These are phyloP conservation scores for Diospyros lotus DNA, from an alignment of 148 eudicot genomes.

Conservation along the genomic window DNA sequence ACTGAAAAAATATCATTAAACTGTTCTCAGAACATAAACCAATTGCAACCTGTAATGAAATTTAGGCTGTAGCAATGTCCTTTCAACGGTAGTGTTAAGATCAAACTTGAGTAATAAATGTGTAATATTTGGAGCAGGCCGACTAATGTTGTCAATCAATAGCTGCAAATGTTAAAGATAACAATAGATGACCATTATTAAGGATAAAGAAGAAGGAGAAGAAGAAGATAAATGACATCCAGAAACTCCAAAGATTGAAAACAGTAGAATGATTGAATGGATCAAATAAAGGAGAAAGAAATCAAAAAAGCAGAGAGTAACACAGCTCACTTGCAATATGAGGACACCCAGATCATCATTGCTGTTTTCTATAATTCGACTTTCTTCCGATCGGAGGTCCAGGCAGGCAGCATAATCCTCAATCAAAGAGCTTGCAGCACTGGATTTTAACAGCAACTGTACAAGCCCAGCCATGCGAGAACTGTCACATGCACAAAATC, in stretches of 20 bases:
- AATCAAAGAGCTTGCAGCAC: conserved; percentile 68
- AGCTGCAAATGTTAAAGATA: conserved; percentile 48
- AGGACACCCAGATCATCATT: conserved; percentile 86
- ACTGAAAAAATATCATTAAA: not conserved
- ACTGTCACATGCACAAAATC: conserved; percentile 36
- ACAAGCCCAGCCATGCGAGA: conserved; percentile 89
- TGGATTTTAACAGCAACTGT: conserved; percentile 68
- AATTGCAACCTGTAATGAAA: conserved; percentile 77
- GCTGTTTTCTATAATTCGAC: conserved; percentile 69
- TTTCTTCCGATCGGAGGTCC: conserved; percentile 84
- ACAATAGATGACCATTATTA: not conserved
- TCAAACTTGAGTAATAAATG: conserved; percentile 93
- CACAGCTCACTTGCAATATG: conserved; percentile 64
- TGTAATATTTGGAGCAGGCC: conserved; percentile 89
- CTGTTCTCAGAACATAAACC: not conserved
- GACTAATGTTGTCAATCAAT: conserved; percentile 75
- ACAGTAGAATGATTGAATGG: not conserved
- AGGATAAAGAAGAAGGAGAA: not conserved
- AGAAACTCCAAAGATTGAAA: too few species aligned
- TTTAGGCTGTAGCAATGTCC: conserved; percentile 80
- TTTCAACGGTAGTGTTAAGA: conserved; percentile 71
- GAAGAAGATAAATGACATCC: not conserved
- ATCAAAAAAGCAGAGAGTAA: not conserved
- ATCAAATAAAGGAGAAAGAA: not conserved
- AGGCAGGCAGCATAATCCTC: conserved; percentile 98